These are phyloP conservation scores for Colletotrichum musicola DNA, from an alignment of 2,329 filamentous ascomycete species.

Conservation along the genomic window DNA sequence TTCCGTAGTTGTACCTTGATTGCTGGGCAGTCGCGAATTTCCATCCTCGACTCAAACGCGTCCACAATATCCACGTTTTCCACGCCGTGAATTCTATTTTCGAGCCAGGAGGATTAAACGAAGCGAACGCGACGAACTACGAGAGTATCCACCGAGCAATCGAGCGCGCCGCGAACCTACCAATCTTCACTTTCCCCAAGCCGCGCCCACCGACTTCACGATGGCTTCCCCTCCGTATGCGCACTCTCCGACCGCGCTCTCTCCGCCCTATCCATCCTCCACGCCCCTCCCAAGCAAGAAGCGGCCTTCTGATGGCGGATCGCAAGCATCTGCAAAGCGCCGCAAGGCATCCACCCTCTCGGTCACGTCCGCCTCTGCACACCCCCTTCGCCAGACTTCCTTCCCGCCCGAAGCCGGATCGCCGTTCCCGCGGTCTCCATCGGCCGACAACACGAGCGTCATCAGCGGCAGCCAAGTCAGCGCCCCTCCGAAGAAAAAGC, in stretches of 20 bases:
- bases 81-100: too few species aligned
- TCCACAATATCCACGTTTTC: too few species aligned
- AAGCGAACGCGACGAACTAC: too few species aligned
- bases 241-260: slow-evolving; percentile 65
- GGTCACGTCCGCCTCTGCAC: slow-evolving; percentile 65
- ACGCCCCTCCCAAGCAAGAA: slow-evolving; percentile 71
- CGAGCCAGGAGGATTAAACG: too few species aligned
- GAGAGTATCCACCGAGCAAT: not conserved
- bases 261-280: slow-evolving; percentile 66
- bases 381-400: slow-evolving; percentile 83
- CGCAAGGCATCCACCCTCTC: slow-evolving; percentile 78
- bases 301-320: slow-evolving; percentile 68
- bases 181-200: not conserved
- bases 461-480: slow-evolving; percentile 73
- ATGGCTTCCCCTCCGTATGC: slow-evolving; percentile 70
- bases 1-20: too few species aligned
- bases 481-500: slow-evolving; percentile 68
- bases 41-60: too few species aligned
- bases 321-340: slow-evolving; percentile 68
- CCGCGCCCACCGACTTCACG: slow-evolving; percentile 5
- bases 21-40: too few species aligned
- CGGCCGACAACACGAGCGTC: slow-evolving; percentile 70
- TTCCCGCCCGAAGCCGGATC: slow-evolving; percentile 76
- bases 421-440: slow-evolving; percentile 73
- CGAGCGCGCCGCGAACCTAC: not conserved